phyloP scores from a whole-genome alignment of 768 basidiomycete genomes.

The Lactarius evosmus region DNA sequence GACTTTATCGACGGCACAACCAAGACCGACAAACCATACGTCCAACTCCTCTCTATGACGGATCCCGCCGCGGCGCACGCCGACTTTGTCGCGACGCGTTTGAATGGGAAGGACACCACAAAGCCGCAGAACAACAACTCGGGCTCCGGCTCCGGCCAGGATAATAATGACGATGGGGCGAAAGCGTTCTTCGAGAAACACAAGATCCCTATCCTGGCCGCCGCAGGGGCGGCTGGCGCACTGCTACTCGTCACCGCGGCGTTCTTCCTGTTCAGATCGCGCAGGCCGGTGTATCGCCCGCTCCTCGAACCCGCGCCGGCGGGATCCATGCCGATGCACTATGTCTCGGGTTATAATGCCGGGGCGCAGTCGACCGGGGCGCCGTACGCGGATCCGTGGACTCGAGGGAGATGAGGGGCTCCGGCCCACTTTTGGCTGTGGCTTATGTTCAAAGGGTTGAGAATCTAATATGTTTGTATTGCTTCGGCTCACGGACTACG shows the following conservation, averaged over 20 bases:
- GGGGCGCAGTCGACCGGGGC: background rate
- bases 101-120: constrained; percentile 12
- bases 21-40: constrained; percentile 46
- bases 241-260: background rate
- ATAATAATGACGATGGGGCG: background rate
- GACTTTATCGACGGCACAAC: constrained; percentile 48
- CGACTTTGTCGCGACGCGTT: constrained; percentile 18
- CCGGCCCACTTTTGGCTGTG: background rate
- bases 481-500: background rate
- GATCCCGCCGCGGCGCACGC: constrained; percentile 24
- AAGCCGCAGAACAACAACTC: background rate
- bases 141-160: background rate
- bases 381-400: constrained; percentile 16
- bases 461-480: background rate
- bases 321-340: constrained; percentile 16
- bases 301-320: constrained; percentile 10
- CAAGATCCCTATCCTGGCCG: constrained; percentile 5
- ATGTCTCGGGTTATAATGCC: constrained; percentile 12
- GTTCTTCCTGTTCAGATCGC: background rate
- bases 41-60: constrained; percentile 60
- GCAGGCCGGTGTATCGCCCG: constrained; percentile 9
- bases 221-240: background rate
- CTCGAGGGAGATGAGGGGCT: background rate
- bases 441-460: background rate
- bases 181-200: constrained; percentile 11